phyloP scores from a whole-genome alignment of 768 basidiomycete species.

The Tulasnella sp. region DNA sequence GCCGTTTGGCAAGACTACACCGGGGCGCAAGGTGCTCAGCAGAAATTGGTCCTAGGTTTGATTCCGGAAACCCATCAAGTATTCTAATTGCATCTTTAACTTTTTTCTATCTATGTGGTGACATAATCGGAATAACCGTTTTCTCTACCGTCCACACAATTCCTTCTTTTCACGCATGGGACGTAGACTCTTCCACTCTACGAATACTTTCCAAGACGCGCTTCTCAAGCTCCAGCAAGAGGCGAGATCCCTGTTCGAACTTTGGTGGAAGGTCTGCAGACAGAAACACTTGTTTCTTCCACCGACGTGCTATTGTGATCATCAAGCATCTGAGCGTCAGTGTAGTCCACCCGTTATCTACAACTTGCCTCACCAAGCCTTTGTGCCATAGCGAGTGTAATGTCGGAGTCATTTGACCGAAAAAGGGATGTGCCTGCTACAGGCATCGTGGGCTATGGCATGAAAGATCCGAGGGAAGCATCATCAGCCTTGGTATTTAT shows the following conservation, averaged over 20 bases:
- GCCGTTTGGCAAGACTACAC: too few species aligned
- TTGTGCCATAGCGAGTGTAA: conserved; percentile 62
- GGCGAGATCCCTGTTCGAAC: conserved; percentile 37
- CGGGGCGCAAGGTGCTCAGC: neutral
- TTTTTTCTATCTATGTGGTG: too few species aligned
- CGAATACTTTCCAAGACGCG: conserved; percentile 41
- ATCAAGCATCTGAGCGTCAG: neutral
- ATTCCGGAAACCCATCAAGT: too few species aligned
- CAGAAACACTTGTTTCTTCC: conserved; percentile 58
- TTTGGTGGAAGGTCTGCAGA: conserved; percentile 46
- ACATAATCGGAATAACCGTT: too few species aligned
- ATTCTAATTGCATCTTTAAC: too few species aligned
- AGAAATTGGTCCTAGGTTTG: neutral
- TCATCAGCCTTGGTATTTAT: too few species aligned
- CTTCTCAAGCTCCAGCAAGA: conserved; percentile 50
- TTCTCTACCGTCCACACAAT: too few species aligned
- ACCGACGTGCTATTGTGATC: conserved; percentile 42
- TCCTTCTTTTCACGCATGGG: neutral
- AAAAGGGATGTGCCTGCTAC: conserved; percentile 52
- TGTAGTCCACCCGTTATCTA: neutral
- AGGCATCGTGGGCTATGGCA: conserved; percentile 20
- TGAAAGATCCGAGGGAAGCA: neutral
- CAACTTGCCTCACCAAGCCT: conserved; percentile 48
- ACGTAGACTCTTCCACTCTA: conserved; percentile 24
- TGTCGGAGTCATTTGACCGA: conserved; percentile 48